phyloP scores from a whole-genome alignment of 495 filamentous ascomycete species.

The Penicillium paradoxum region DNA sequence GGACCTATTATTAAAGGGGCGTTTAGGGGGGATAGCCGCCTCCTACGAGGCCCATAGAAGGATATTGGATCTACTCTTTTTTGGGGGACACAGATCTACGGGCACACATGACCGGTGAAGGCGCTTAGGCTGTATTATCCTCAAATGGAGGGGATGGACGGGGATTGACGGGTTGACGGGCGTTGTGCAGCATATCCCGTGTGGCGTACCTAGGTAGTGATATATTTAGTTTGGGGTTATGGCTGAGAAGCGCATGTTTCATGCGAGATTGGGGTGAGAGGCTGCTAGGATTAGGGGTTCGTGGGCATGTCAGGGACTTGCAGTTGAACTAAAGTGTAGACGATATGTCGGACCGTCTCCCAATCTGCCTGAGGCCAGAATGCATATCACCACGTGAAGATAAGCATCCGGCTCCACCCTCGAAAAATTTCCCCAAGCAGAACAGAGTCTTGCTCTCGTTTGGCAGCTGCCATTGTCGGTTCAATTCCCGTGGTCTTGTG shows the following conservation, averaged over 20 bases:
- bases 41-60: background rate
- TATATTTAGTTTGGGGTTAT: background rate
- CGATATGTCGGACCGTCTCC: too few species aligned
- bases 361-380: constrained; percentile 18
- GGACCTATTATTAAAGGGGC: background rate
- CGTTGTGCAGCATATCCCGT: constrained; percentile 4
- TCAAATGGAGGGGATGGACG: too few species aligned
- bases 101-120: constrained; percentile 40
- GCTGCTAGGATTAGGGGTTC: background rate
- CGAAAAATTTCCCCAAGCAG: constrained; percentile 46
- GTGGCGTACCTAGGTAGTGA: background rate
- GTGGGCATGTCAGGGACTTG: background rate
- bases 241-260: background rate
- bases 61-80: background rate
- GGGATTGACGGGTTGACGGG: too few species aligned
- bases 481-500: constrained; percentile 20
- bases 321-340: background rate
- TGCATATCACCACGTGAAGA: constrained; percentile 47
- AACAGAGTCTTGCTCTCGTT: constrained; percentile 14
- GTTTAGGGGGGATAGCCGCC: background rate
- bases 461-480: constrained; percentile 30
- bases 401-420: constrained; percentile 38
- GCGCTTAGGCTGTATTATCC: constrained; percentile 29
- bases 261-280: background rate
- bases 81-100: constrained; percentile 13